Evolutionary conservation across 176 grass and related monocot species (phyloP).

Genomic region (Pontederia paniculata): DNA sequence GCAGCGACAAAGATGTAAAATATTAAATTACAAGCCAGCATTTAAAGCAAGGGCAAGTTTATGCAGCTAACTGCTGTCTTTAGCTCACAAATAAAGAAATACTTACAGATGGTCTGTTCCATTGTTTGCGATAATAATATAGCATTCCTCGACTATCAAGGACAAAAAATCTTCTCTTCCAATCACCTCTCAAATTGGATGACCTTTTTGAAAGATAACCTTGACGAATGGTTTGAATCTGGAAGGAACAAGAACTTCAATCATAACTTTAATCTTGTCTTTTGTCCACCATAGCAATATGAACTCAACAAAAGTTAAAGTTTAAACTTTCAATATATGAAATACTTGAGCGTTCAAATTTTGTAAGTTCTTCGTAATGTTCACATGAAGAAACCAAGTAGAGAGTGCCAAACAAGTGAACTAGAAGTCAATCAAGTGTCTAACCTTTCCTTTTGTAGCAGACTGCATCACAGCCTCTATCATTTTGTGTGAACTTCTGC

Average conservation of each 20-base stretch:
- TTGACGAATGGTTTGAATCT: conserved; percentile 98
- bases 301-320: too few relatives aligned
- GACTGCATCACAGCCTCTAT: conserved; percentile 94
- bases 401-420: neutral
- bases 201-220: conserved; percentile 96
- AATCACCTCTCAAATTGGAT: conserved; percentile 96
- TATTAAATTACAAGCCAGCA: too few relatives aligned
- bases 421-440: neutral
- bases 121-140: conserved; percentile 93
- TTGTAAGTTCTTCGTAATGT: neutral
- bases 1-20: conserved; percentile 16
- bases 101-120: conserved; percentile 71
- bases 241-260: conserved; percentile 23
- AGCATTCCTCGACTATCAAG: conserved; percentile 94
- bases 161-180: conserved; percentile 99
- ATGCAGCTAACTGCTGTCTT: too few relatives aligned
- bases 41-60: too few relatives aligned
- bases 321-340: neutral
- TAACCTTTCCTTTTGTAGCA: conserved; percentile 85
- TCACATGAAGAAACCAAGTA: neutral
- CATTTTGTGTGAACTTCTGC: conserved; percentile 95
- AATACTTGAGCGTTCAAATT: neutral
- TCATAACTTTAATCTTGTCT: too few relatives aligned
- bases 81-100: neutral
- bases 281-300: too few relatives aligned